Evolutionary conservation across 805 yeast species (phyloP), one percentile per base, ranked within the genome.

Genomic region (Candida suzukii): DNA sequence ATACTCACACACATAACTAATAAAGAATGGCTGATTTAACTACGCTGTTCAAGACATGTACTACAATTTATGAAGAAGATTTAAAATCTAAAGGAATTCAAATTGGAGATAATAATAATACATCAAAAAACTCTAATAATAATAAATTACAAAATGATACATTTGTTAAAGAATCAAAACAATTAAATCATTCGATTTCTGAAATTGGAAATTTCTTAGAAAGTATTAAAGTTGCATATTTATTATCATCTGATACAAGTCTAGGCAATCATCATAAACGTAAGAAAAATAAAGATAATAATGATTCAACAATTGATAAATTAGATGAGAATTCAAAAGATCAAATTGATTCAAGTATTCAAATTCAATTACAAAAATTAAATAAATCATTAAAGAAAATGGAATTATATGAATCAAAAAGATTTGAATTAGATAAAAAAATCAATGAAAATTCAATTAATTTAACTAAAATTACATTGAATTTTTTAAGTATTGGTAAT

Each of bases 321-420:
- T 30, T 43, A 45, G 33, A 44, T 59, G 36, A 33, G 21, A 14
- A 16, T 9, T 80, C 77, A 31, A 74, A 77, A 49, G 76, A 76
- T 45, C 66, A 68, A 29, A 67, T 79, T 19, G 84, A 78, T 47
- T 71, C 75, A 37, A 78, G 76, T 43, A 65, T 76, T 34, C 68
- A 76, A 42, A 50, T 70, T 20, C 73, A 75, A 51, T 49, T 78
- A 36, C 80, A 75, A 47, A 68, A 69, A 42, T 63, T 75, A 47
- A 69, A 69, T 45, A 74, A 73, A 43, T 71, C 76, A 51, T 64
- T 76, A 37, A 73, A 71, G 44, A 54, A 65, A 40, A 53, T 76
- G 38, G 77, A 73, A 42, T 59, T 64, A 3, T 77, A 81, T 47
- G 86, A 82, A 53, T 47, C 51, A 5, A 66, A 71, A 42, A 61